phyloP scores from a whole-genome alignment of 495 filamentous ascomycete species.

The Glarea lozoyensis region DNA sequence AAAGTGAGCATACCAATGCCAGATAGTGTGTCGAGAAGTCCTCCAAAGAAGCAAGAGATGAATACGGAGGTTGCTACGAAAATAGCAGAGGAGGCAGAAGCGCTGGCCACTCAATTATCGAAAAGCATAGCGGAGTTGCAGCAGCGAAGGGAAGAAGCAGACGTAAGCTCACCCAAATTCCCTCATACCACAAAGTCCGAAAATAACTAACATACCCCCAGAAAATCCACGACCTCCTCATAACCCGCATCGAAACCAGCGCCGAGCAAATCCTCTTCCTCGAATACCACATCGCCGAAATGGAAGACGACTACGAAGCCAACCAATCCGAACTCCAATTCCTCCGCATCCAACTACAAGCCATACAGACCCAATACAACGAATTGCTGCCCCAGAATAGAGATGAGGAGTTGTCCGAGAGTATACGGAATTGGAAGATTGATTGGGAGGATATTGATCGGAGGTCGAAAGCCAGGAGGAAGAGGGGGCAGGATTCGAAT shows the following conservation, averaged over 20 bases:
- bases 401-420: constrained; percentile 20
- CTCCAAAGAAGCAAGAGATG: background rate
- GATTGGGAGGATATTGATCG: constrained; percentile 23
- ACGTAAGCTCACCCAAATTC: constrained; percentile 26
- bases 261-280: constrained; percentile 42
- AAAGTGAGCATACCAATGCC: constrained; percentile 13
- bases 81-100: constrained; percentile 32
- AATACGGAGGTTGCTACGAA: constrained; percentile 20
- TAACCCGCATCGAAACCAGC: constrained; percentile 40
- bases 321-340: constrained; percentile 37
- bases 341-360: constrained; percentile 42
- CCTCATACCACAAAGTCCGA: background rate
- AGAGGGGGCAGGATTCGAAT: constrained; percentile 1
- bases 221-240: constrained; percentile 44
- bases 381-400: constrained; percentile 26
- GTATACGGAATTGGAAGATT: constrained; percentile 23
- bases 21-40: background rate
- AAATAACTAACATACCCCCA: constrained; percentile 17
- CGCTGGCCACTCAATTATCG: constrained; percentile 29
- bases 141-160: constrained; percentile 39
- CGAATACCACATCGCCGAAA: constrained; percentile 35
- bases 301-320: constrained; percentile 32
- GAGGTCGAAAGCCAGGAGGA: constrained; percentile 14
- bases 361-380: constrained; percentile 40
- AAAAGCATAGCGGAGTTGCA: constrained; percentile 28